Evolutionary conservation across 169 alveolate genomes (phyloP), one percentile per base, ranked within the genome.

Genomic region (Theileria luwenshuni): DNA sequence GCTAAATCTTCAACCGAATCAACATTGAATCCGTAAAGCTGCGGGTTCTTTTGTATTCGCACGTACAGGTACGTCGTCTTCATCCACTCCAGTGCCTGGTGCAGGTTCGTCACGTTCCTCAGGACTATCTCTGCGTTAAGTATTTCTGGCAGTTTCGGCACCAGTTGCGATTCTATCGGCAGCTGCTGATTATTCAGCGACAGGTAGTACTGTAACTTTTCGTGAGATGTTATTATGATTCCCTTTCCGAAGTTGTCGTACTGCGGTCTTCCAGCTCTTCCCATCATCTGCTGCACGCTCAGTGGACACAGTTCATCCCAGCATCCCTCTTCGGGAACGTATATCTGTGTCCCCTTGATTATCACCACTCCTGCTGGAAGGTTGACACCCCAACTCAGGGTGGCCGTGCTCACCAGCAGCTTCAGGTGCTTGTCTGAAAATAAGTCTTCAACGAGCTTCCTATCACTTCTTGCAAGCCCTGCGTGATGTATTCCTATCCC

Each of bases 361-460:
- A 98, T 96, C 10, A 98, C 99, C 21, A 99, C 96, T 80, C 97
- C 99, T 0, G 99, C 99, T 8, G 99, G 99, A 60, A 98, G 83
- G 86, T 98, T 98, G 6, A 98, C 99, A 60, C 99, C 99, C 99
- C 99, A 98, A 7, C 99, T 99, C 67, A 98, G 85, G 15, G 99
- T 98, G 5, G 99, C 98, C 0, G 99, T 98, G n/a, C 98, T 94
- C 62, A 97, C 98, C 35, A 98, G 85, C 25, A 98, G 98, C 85
- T 96, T 95, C 25, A 98, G 87, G 80, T 95, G 98, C 54, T 96
- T 94, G 76, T 96, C 98, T 25, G 98, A 94, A 85, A 98, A 98
- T 56, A 98, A 90, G 67, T 96, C 98, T 91, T 98, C 99, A 1
- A 98, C 98, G 41, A 95, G 87, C 72, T 92, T 86, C 33, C 99